phyloP scores from a whole-genome alignment of 2,329 filamentous ascomycete species.

The Cryphonectria radicalis region DNA sequence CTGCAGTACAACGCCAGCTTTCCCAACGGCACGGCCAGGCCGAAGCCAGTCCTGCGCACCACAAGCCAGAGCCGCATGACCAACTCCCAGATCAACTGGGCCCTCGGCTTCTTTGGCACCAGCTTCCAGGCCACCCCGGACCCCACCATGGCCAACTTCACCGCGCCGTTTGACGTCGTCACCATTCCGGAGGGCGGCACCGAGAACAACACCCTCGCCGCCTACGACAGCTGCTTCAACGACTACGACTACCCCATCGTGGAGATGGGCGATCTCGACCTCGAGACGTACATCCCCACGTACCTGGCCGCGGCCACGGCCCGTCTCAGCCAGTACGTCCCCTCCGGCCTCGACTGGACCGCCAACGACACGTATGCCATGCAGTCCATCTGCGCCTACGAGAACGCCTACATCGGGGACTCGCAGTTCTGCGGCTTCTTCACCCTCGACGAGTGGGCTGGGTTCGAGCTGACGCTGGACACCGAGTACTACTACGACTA shows the following conservation, averaged over 20 bases:
- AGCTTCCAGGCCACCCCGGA: conserved; percentile 45
- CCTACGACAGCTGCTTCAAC: conserved; percentile 54
- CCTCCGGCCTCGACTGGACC: conserved; percentile 52
- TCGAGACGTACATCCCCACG: conserved; percentile 43
- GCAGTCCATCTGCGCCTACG: conserved; percentile 59
- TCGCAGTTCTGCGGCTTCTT: conserved; percentile 59
- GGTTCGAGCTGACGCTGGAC: conserved; percentile 57
- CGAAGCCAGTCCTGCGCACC: conserved; percentile 56
- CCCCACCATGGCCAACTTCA: conserved; percentile 44
- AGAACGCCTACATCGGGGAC: conserved; percentile 52
- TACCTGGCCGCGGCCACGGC: conserved; percentile 44
- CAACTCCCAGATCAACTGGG: conserved; percentile 58
- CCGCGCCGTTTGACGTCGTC: conserved; percentile 51
- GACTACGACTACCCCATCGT: conserved; percentile 40
- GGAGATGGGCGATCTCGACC: conserved; percentile 45
- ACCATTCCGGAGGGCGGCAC: conserved; percentile 54
- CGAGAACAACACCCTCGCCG: conserved; percentile 57
- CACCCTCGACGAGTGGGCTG: conserved; percentile 58
- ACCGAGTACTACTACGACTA: conserved; percentile 55
- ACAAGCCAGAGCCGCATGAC: conserved; percentile 58
- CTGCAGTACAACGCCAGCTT: conserved; percentile 51
- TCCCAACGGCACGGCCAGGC: conserved; percentile 50
- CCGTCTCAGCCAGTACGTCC: conserved; percentile 52
- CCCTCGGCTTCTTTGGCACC: conserved; percentile 56
- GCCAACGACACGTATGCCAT: conserved; percentile 55